Evolutionary conservation across 1,284 basidiomycete species (phyloP), one percentile per base, ranked within the genome.

Genomic region (Pascua guehoae): DNA sequence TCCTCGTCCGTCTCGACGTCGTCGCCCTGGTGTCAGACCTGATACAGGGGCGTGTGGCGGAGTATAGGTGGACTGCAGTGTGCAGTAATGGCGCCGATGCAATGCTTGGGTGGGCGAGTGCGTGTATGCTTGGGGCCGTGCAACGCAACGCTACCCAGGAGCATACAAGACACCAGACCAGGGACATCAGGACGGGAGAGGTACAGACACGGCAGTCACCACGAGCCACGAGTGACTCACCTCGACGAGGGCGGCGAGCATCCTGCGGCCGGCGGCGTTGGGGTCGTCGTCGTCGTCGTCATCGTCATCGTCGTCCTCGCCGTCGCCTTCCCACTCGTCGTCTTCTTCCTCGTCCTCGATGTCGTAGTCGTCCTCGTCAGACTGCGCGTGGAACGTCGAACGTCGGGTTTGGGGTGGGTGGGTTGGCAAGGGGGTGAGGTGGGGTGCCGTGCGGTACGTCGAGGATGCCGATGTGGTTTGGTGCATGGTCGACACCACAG

Each of bases 281-380:
- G 60, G 60, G 52, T 62, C 60, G 18, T 53, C 59, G 53, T 57
- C 57, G 18, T 56, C 57, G 36, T 55, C 58, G 4, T 54, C 60
- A 4, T 59, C 58, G 1, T 59, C 57, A 1, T 58, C 56, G 17
- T 56, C 54, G 5, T 49, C 63, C 2, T 45, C 50, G 5, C 50
- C 54, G 12, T 53, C 51, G 9, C 50, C 53, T 8, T 55, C 51
- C 17, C 53, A 58, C n/a, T 44, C 53, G 39, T 58, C 53, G 12
- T 58, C 60, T 24, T 62, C 56, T 4, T 57, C 54, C 16, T 63
- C 59, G 12, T 66, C 62, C 51, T 58, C 53, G 47, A 37, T 43
- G 48, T 40, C 51, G 32, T 53, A 39, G 32, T 51, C 50, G 42
- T 42, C 45, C 11, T 24, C 45, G 45, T 32, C n/a, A 8, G 40